phyloP scores from a whole-genome alignment of 805 yeast genomes.

The Saturnispora halmiae region DNA sequence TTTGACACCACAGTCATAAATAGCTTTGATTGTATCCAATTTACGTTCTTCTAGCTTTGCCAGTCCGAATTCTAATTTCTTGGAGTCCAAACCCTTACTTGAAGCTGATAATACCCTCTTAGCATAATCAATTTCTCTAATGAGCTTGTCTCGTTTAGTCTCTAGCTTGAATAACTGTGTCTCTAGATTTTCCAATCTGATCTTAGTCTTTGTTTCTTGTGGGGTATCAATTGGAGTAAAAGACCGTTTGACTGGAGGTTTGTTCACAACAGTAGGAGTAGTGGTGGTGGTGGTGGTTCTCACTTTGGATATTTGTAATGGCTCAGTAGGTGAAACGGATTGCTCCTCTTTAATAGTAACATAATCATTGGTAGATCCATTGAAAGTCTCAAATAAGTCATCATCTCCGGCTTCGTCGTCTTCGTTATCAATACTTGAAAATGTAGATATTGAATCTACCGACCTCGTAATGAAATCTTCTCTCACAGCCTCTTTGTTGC shows the following conservation, averaged over 20 bases:
- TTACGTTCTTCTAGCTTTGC: conserved; percentile 22
- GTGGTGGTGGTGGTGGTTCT: background rate
- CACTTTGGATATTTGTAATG: conserved; percentile 1
- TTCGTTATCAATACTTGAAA: conserved; percentile 12
- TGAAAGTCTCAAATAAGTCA: conserved; percentile 13
- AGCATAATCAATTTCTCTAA: conserved; percentile 25
- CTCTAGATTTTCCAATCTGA: conserved; percentile 17
- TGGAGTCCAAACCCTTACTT: conserved; percentile 17
- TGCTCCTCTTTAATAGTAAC: too few relatives aligned
- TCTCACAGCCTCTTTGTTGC: background rate
- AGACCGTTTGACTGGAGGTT: conserved; percentile 7
- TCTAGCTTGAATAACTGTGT: conserved; percentile 16
- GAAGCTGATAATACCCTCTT: conserved; percentile 18
- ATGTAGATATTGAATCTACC: conserved; percentile 10
- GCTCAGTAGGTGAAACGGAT: background rate
- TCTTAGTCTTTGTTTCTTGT: conserved; percentile 9
- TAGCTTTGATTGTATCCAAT: conserved; percentile 20
- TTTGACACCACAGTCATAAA: conserved; percentile 26
- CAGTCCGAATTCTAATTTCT: conserved; percentile 24
- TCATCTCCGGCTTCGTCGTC: conserved; percentile 7
- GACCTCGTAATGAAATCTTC: background rate
- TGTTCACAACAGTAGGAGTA: background rate
- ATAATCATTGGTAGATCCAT: conserved; percentile 12
- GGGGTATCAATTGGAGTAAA: conserved; percentile 10
- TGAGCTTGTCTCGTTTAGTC: conserved; percentile 22